Conservation (phyloP, 2,329 filamentous ascomycete genomes). For the Gaeumannomyces tritici region DNA sequence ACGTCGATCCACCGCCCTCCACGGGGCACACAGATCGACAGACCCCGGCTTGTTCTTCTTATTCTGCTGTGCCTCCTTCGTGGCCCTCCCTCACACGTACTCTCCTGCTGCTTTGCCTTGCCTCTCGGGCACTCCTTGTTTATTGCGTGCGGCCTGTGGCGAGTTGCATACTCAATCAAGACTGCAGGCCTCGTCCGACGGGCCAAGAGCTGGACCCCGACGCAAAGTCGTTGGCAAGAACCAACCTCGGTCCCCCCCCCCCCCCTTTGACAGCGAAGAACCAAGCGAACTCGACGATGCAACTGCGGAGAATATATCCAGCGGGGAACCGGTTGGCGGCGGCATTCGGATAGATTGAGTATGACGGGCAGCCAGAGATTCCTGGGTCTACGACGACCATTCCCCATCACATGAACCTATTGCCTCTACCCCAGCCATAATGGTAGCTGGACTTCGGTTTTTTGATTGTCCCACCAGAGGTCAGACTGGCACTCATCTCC, state of each 20-base stretch:
- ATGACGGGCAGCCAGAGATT: background rate
- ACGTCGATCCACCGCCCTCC: background rate
- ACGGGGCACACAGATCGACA: background rate
- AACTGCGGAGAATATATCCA: slow-evolving; percentile 1
- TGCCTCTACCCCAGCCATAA: background rate
- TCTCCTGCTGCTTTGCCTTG: background rate
- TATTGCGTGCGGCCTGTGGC: background rate
- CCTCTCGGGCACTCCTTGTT: background rate
- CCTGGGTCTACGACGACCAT: background rate
- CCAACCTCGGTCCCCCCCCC: background rate
- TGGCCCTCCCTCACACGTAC: background rate
- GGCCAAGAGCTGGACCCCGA: background rate
- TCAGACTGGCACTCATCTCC: background rate
- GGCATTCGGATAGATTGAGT: background rate
- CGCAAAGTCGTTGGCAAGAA: background rate
- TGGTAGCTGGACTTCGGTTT: no score
- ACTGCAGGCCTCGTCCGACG: background rate
- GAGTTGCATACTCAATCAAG: background rate
- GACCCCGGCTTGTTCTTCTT: background rate
- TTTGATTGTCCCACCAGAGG: background rate
- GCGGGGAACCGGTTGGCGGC: background rate
- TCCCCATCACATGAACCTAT: background rate
- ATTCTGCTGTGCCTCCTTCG: background rate
- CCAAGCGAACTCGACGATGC: background rate
- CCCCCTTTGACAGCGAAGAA: background rate